Conservation (phyloP, 257 asterid species). For the Perilla frutescens region DNA sequence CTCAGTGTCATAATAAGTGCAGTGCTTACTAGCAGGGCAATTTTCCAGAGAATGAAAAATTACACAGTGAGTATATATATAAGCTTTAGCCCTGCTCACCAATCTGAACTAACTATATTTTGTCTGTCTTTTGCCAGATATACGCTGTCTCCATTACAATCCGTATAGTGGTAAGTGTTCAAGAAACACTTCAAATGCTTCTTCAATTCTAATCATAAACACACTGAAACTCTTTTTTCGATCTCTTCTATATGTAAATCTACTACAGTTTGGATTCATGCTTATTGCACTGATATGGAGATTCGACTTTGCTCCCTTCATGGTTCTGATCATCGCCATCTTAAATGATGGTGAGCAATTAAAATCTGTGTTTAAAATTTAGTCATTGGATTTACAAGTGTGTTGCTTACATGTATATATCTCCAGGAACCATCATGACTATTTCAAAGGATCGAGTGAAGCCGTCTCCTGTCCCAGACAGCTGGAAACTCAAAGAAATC, state of each 20-base stretch:
- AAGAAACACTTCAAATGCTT: background rate
- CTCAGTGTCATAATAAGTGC: slow-evolving; percentile 90
- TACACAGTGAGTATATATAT: slow-evolving; percentile 61
- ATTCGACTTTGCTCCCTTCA: slow-evolving; percentile 89
- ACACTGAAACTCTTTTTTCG: background rate
- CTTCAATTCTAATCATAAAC: background rate
- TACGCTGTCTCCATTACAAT: slow-evolving; percentile 92
- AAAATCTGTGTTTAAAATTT: background rate
- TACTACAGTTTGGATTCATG: slow-evolving; percentile 93
- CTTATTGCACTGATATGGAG: slow-evolving; percentile 90
- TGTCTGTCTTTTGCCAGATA: slow-evolving; percentile 54
- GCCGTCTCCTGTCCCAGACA: slow-evolving; percentile 96
- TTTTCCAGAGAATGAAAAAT: slow-evolving; percentile 95
- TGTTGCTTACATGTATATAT: background rate
- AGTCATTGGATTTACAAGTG: background rate
- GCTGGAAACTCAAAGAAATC: slow-evolving; percentile 92
- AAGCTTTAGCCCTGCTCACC: slow-evolving; percentile 10
- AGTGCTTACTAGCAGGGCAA: slow-evolving; percentile 88
- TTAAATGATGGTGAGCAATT: slow-evolving; percentile 78
- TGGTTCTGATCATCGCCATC: slow-evolving; percentile 95
- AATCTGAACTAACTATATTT: slow-evolving; percentile 18
- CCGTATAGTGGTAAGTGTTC: slow-evolving; percentile 84
- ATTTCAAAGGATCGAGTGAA: slow-evolving; percentile 96
- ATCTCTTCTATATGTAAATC: background rate
- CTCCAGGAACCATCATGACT: slow-evolving; percentile 90